Conservation (phyloP, 768 basidiomycete species). For the Leccinum uliginosum region DNA sequence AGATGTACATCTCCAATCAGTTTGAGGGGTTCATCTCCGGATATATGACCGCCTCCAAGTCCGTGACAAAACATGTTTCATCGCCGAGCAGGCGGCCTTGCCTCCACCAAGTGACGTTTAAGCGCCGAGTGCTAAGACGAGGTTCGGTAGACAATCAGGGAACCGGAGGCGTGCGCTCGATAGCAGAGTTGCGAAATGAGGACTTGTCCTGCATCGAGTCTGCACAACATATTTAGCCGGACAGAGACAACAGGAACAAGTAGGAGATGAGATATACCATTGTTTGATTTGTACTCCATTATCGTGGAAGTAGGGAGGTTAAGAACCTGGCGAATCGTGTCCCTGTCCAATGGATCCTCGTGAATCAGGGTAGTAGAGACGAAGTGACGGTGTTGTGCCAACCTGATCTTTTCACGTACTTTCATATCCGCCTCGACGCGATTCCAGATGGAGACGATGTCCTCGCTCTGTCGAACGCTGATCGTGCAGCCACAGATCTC, state of each 20-base stretch:
- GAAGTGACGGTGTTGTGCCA: constrained; percentile 32
- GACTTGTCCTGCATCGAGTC: constrained; percentile 90
- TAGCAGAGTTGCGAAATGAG: constrained; percentile 69
- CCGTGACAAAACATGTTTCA: background rate
- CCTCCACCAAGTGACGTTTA: background rate
- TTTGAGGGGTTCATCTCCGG: background rate
- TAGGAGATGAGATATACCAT: constrained; percentile 41
- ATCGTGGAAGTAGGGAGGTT: constrained; percentile 71
- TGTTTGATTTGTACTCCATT: constrained; percentile 96
- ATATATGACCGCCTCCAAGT: constrained; percentile 4
- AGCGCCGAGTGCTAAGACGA: background rate
- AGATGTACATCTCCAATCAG: constrained; percentile 12
- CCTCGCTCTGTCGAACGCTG: constrained; percentile 89
- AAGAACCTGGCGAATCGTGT: constrained; percentile 73
- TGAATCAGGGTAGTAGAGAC: constrained; percentile 17
- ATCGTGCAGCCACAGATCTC: constrained; percentile 96
- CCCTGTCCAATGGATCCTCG: constrained; percentile 41
- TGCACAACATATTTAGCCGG: constrained; percentile 25
- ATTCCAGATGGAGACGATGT: constrained; percentile 93
- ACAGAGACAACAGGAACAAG: background rate
- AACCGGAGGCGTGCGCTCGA: constrained; percentile 39
- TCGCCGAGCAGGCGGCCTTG: background rate
- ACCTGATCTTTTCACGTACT: constrained; percentile 81
- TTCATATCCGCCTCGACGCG: constrained; percentile 72
- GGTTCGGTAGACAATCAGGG: constrained; percentile 8